Conservation (phyloP, 108 stramenopile genomes). For the Skeletonema marinoi region DNA sequence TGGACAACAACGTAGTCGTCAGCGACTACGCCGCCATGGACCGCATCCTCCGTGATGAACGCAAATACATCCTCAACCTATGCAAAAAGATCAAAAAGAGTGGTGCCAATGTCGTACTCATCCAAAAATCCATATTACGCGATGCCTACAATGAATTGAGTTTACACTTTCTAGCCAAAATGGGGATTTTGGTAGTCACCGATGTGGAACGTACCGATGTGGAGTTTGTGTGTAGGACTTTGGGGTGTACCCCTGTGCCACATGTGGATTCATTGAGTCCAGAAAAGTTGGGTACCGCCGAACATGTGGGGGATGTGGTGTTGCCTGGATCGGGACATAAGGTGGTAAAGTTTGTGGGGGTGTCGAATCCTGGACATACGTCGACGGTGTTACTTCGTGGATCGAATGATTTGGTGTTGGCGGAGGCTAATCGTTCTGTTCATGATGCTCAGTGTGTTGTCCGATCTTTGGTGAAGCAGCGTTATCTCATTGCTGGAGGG, state of each 20-base stretch:
- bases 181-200: constrained; percentile 99
- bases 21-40: constrained; percentile 99
- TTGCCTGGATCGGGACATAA: constrained; percentile 92
- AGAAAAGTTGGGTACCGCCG: constrained; percentile 91
- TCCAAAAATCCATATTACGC: constrained; percentile 97
- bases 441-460: constrained; percentile 99
- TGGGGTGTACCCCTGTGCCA: constrained; percentile 94
- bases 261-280: constrained; percentile 92
- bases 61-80: constrained; percentile 93
- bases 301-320: constrained; percentile 91
- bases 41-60: constrained; percentile 96
- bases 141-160: constrained; percentile 99
- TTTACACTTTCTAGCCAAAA: constrained; percentile 98
- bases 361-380: constrained; percentile 88
- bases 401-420: constrained; percentile 96
- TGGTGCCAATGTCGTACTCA: constrained; percentile 96
- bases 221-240: constrained; percentile 95
- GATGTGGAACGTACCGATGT: constrained; percentile 97
- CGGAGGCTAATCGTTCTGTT: constrained; percentile 96
- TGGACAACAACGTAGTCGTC: constrained; percentile 99
- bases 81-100: constrained; percentile 98
- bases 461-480: constrained; percentile 94
- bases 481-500: constrained; percentile 97
- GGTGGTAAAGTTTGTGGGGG: constrained; percentile 97
- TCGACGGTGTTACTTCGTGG: constrained; percentile 96